phyloP scores from a whole-genome alignment of 225 moss, liverwort and hornwort genomes.

The Sphagnum contortum region DNA sequence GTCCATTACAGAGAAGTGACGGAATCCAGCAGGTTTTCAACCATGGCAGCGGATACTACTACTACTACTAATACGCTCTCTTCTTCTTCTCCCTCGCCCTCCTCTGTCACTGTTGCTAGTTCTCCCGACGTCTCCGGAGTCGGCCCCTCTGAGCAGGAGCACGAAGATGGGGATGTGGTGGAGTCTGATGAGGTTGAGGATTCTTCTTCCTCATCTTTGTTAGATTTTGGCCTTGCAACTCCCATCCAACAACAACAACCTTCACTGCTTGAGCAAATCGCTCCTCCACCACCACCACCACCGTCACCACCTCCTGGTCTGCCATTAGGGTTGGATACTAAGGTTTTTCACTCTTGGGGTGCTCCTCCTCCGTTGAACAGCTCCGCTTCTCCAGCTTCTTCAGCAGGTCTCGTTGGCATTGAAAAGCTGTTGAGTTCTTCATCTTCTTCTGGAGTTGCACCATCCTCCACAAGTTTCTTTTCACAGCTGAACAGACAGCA shows the following conservation, averaged over 20 bases:
- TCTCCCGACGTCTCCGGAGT: slow-evolving; percentile 33
- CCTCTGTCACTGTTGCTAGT: slow-evolving; percentile 15
- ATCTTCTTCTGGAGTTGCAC: slow-evolving; percentile 20
- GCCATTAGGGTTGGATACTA: too few relatives aligned
- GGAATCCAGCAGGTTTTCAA: slow-evolving; percentile 52
- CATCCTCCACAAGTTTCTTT: slow-evolving; percentile 11
- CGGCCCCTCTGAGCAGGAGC: slow-evolving; percentile 27
- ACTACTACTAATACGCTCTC: too few relatives aligned
- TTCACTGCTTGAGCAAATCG: slow-evolving; percentile 44
- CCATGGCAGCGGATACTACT: too few relatives aligned
- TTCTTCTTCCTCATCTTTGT: slow-evolving; percentile 3
- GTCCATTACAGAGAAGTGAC: slow-evolving; percentile 98
- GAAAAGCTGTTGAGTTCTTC: slow-evolving; percentile 28
- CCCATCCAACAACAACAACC: slow-evolving; percentile 15
- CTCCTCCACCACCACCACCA: slow-evolving; percentile 18
- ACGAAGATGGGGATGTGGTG: slow-evolving; percentile 33
- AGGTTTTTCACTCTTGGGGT: too few relatives aligned
- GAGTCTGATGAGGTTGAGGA: slow-evolving; percentile 44
- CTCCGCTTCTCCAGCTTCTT: slow-evolving; percentile 3
- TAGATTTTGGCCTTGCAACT: slow-evolving; percentile 10
- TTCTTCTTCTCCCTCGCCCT: too few relatives aligned
- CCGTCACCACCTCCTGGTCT: too few relatives aligned
- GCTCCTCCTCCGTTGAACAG: too few relatives aligned
- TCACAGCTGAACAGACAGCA: slow-evolving; percentile 16
- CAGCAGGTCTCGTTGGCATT: slow-evolving; percentile 11